Percentiles rank a stretch among this genome's conserved stretches.
phyloP scores from a whole-genome alignment of 2,329 filamentous ascomycete species.

The Pseudomassariella vexata region DNA sequence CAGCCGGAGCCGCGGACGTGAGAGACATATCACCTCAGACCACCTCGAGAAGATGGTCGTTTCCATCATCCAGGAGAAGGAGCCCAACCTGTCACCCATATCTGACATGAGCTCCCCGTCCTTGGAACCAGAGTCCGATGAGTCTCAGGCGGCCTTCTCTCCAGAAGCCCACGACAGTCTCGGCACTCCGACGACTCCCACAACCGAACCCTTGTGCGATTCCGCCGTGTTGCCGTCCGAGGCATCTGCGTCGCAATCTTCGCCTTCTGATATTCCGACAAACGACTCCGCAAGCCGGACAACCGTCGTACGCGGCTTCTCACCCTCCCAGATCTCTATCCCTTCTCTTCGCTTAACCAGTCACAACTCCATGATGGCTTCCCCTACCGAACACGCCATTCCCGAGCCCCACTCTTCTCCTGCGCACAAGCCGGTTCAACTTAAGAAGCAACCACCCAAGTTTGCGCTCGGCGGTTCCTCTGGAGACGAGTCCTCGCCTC shows the following conservation, averaged over 20 bases:
- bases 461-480: constrained; percentile 75
- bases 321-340: constrained; percentile 58
- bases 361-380: constrained; percentile 27
- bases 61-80: constrained; percentile 85
- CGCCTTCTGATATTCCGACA: constrained; percentile 26
- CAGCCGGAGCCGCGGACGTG: constrained; percentile 65
- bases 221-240: constrained; percentile 13
- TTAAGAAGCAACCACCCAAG: constrained; percentile 54
- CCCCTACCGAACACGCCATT: constrained; percentile 49
- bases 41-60: constrained; percentile 92
- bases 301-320: constrained; percentile 82
- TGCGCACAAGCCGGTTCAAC: constrained; percentile 60
- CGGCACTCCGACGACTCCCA: constrained; percentile 26
- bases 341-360: constrained; percentile 40
- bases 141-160: constrained; percentile 20
- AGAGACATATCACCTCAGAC: constrained; percentile 87
- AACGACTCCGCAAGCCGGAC: constrained; percentile 38
- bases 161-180: constrained; percentile 54
- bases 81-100: constrained; percentile 53
- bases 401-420: constrained; percentile 54
- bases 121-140: constrained; percentile 41
- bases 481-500: constrained; percentile 70
- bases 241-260: constrained; percentile 17
- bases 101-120: constrained; percentile 33
- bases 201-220: constrained; percentile 20